Base-by-base conservation (phyloP, 495 filamentous ascomycete genomes). In the Friedmanniomyces simplex region DNA sequence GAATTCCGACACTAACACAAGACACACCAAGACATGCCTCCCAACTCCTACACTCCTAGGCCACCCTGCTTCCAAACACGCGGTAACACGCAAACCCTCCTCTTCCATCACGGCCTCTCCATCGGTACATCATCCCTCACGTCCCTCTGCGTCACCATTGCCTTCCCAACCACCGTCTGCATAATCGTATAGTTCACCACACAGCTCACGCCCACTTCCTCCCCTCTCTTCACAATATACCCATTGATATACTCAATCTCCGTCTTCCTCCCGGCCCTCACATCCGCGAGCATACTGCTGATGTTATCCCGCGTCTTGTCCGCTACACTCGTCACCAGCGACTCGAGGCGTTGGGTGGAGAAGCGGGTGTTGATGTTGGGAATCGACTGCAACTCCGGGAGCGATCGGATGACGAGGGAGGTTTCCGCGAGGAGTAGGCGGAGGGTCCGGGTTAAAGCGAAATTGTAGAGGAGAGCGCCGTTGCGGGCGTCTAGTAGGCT, bases 161-260 rank as follows among this genome's bases (percentile, higher is more conserved):
- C 69, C 67, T 77, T 81, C 54, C 73, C 79, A 52, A 76, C 73
- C 12, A 88, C 76, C 63, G 85, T 60, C 34, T 83, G 76, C 68
- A 79, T 74, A 14, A 88, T 70, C 76, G 80, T 77, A 63, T 83
- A 83, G 62, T 95, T 89, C 59, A 85, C 71, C 50, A 77, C 74
- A 59, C 81, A 82, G 49, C 76, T 71, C 6, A 90, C 66, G 13
- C 84, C 83, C 41, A 86, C 60, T 69, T 89, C 82, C 64, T 83
- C 76, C 25, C 82, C 89, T 25, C 80, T 78, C 53, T 72, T 73
- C 42, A 93, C 79, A 30, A 95, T 77, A 70, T 84, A 96, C 16
- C 89, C 91, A 71, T 93, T 95, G 61, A 95, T 79, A 63, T 86
- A 91, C 20, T 85, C 80, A 54, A 95, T 81, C 68, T 95, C 90